Conservation (phyloP, 169 alveolate genomes). For the Cryptosporidium xiaoi region DNA sequence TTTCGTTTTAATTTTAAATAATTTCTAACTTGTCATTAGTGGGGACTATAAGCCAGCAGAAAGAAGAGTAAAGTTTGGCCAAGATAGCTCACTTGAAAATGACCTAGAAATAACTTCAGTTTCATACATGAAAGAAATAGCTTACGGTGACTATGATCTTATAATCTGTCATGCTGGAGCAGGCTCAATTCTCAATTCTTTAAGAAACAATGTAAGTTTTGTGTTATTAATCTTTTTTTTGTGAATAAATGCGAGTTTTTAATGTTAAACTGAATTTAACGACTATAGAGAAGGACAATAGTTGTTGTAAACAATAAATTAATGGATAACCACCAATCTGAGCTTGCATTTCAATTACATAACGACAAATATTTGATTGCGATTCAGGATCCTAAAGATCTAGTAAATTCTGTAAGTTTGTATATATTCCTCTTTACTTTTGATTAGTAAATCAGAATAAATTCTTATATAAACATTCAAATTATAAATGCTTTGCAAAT, state of each 20-base stretch:
- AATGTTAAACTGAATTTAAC: not conserved
- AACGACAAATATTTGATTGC: slow-evolving; percentile 50
- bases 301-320: slow-evolving; percentile 80
- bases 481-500: too few relatives aligned
- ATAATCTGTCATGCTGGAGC: slow-evolving; percentile 85
- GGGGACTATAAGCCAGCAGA: slow-evolving; percentile 40
- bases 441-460: not conserved
- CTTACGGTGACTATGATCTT: slow-evolving; percentile 72
- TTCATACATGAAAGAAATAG: slow-evolving; percentile 24
- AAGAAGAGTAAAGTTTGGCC: slow-evolving; percentile 1
- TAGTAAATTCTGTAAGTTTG: slow-evolving; percentile 28
- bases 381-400: slow-evolving; percentile 18
- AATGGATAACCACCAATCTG: slow-evolving; percentile 85
- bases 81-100: not conserved
- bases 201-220: slow-evolving; percentile 77
- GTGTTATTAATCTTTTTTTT: too few relatives aligned
- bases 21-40: slow-evolving; percentile 7
- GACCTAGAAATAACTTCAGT: slow-evolving; percentile 8
- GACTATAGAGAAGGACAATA: slow-evolving; percentile 77
- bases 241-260: not conserved
- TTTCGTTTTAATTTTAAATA: not conserved
- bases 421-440: not conserved
- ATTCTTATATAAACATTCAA: too few relatives aligned
- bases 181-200: slow-evolving; percentile 81
- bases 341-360: slow-evolving; percentile 76